Evolutionary conservation across 495 filamentous ascomycete species (phyloP).

Genomic region (Acidiella bohemica): DNA sequence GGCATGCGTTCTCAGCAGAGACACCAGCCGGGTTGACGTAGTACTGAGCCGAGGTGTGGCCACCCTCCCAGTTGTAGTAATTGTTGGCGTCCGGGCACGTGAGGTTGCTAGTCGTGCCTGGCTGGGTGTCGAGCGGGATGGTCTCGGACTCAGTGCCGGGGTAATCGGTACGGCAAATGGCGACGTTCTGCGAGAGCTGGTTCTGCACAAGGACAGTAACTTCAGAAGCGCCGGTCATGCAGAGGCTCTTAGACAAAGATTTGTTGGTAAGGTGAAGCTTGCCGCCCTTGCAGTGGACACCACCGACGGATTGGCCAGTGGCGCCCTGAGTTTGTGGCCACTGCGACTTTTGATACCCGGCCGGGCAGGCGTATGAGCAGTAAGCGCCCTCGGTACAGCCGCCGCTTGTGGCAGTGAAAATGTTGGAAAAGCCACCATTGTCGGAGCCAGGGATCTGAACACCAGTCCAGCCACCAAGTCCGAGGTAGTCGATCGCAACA

Average conservation of each 20-base stretch:
- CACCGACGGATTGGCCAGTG: constrained; percentile 79
- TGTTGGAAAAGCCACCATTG: constrained; percentile 39
- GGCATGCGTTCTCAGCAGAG: constrained; percentile 54
- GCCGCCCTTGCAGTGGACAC: constrained; percentile 66
- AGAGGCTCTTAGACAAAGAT: constrained; percentile 51
- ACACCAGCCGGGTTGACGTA: constrained; percentile 80
- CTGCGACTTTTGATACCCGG: constrained; percentile 84
- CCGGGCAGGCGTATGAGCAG: constrained; percentile 89
- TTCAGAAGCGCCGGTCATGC: constrained; percentile 56
- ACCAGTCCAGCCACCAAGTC: constrained; percentile 65
- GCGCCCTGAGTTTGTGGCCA: constrained; percentile 72
- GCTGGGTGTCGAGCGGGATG: constrained; percentile 50
- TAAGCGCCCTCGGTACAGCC: constrained; percentile 45
- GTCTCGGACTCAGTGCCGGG: constrained; percentile 78
- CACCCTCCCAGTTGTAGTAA: constrained; percentile 67
- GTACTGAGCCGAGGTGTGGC: constrained; percentile 80
- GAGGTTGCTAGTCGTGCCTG: constrained; percentile 45
- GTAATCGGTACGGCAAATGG: constrained; percentile 92
- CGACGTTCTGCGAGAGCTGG: constrained; percentile 46
- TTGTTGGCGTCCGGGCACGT: constrained; percentile 55
- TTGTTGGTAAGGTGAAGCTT: constrained; percentile 68
- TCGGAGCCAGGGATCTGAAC: constrained; percentile 46
- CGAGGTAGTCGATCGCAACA: constrained; percentile 51
- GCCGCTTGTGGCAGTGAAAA: constrained; percentile 36
- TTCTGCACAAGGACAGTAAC: constrained; percentile 54